Base-by-base conservation (phyloP, 2,329 filamentous ascomycete species). In the Pseudohalonectria lignicola region DNA sequence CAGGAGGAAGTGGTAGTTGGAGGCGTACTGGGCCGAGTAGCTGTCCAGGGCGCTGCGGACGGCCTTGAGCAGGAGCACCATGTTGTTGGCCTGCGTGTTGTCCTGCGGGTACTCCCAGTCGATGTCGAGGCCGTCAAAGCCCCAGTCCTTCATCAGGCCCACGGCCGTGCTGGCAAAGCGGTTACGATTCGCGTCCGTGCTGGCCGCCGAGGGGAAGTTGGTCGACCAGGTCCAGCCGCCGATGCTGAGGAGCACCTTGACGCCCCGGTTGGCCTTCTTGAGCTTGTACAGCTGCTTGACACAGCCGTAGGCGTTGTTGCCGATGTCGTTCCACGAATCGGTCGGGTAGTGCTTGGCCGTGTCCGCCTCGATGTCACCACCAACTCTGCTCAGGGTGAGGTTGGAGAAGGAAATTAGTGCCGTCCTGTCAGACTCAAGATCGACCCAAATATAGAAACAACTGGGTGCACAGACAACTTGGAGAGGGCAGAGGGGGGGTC, bases 161-260 rank as follows among this genome's bases (percentile, higher is more conserved):
- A 88, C 79, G 2, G 84, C 76, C 4, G 71, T 74, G 33, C 70
- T 60, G 5, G 86, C 86, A 58, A 94, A 94, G 2, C 48, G 71
- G 26, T 65, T 57, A 13, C 86, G 72, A 13, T 74, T 77, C 3
- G 65, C 59, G 0, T 69, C 67, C 0, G 79, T 82, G 42, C 74
- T 76, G 9, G 79, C 76, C 0, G 79, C 79, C 2, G 65, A 63
- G 1, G 82, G 67, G 53, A 94, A 90, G 55, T 86, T 85, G 47
- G 70, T 63, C 2, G 82, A 86, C 59, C 85, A 92, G 0, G 83
- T 87, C 82, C 82, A 93, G 21, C 87, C 86, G 34, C 87, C 87
- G 45, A 94, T 86, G 34, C 76, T 84, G 4, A 94, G 69, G 17
- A 93, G 65, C 2, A 82, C 69, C 53, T 93, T 93, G 39, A 94